Evolutionary conservation across 345 rosid species (phyloP), one percentile per base, ranked within the genome.

Genomic region (Gossypium raimondii): DNA sequence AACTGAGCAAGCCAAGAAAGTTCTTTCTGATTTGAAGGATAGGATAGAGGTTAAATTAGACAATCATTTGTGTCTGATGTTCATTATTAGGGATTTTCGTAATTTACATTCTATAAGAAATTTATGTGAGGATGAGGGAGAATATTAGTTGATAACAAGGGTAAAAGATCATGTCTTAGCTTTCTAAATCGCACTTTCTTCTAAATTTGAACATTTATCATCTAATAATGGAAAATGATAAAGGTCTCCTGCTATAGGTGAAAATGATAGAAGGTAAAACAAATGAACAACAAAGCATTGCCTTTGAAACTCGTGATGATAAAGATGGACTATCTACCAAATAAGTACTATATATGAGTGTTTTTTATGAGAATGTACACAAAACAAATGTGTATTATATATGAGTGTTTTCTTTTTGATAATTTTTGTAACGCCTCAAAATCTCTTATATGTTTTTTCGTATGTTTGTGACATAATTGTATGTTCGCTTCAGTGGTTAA

Each of bases 231-330:
- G 5, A 29, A 29, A 29, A 51, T 68, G 41, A 61, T 45, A 16
- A 47, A 51, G 16, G 68, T 67, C 20, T 69, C 72, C 9, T 38
- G 22, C 47, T 75, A 73, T 48, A 79, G 79, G 82, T 79, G 45
- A 66, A 73, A 73, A 9, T 3, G 7, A 45, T 41, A 59, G 74
- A 58, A 72, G 74, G 77, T 27, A 65, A 72, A 67, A 60, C 66
- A 67, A 58, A 47, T 8, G 67, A 55, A 44, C 48, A 27, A 0
- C 29, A 38, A 73, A 25, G 61, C 29, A 63, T 59, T 73, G 17
- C 65, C 18, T 12, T 59, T 22, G 34, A 67, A 44, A 20, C 55
- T 51, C 61, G 13, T 61, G 72, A 18, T 73, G 68, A 1, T 60
- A 48, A 51, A 48, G 73, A 9, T 69, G 57, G 67, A 50, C 11